Evolutionary conservation across 306 rosid species (phyloP).

Genomic region (Pterocarpus macrocarpus): DNA sequence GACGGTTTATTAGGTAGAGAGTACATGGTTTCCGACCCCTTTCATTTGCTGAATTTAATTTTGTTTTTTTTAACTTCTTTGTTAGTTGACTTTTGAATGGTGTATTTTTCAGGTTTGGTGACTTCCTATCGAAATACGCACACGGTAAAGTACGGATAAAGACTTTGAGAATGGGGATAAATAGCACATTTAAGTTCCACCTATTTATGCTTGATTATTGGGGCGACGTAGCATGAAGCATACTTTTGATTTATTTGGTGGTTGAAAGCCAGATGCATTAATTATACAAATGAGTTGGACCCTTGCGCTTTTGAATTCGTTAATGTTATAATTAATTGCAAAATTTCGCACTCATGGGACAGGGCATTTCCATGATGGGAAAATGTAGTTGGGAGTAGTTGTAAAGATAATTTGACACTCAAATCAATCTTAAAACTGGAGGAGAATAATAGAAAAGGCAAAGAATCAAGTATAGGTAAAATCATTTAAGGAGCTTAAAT

Average conservation of each 20-base stretch:
- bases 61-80: neutral
- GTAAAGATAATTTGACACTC: too few species aligned
- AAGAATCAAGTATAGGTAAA: too few species aligned
- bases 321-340: neutral
- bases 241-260: neutral
- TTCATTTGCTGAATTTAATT: too few species aligned
- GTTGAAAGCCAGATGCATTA: neutral
- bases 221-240: neutral
- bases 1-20: conserved; percentile 17
- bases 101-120: conserved; percentile 24
- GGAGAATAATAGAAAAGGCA: too few species aligned
- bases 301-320: neutral
- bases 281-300: neutral
- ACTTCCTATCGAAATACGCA: neutral
- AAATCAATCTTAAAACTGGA: too few species aligned
- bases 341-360: neutral
- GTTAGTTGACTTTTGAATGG: conserved; percentile 25
- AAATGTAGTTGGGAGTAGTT: neutral
- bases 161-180: neutral
- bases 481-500: neutral
- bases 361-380: neutral
- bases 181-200: conserved; percentile 11
- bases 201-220: conserved; percentile 38
- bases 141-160: neutral
- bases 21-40: neutral